Base-by-base conservation (phyloP, 306 rosid species). In the Vigna radiata region DNA sequence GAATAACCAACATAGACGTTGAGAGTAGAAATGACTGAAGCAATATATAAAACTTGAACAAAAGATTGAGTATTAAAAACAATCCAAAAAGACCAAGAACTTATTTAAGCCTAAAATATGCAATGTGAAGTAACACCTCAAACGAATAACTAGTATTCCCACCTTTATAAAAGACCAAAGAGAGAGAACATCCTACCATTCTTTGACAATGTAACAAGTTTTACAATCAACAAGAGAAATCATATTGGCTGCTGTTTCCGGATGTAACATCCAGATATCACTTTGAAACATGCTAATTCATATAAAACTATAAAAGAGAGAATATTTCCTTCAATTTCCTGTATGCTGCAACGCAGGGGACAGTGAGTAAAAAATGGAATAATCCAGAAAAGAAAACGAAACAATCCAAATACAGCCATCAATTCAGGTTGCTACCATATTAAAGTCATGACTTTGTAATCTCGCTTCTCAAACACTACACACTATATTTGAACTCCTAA, bases 401-500 rank as follows among this genome's bases (percentile, higher is more conserved):
- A 63, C 67, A 81, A 69, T 59, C 70, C 76, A 82, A 77, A 61
- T 53, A 37, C 61, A 76, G 17, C 68, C 78, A 76, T 44, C 27
- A 18, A 37, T 64, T 62, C 43, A 3, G 75, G 66, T 86, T 73
- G 78, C 81, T 65, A 47, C 68, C 77, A 70, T 71, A 71, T 77
- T 48, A 77, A 74, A 65, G 33, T 65, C 17, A 12, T 39, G 70
- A 67, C 68, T 80, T 55, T 83, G 81, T 49, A 83, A 73, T 79
- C 82, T 77, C 12, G 68, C 72, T 70, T 82, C 80, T 77, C 81
- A 62, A 72, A 84, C 85, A 54, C 36, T 76, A 80, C 76, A 75
- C 8, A 48, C 81, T 61, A 48, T 76, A 71, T 37, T 55, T 75
- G 65, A 70, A 56, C 23, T 63, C 69, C 69, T 37, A 17, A 48